Percentiles rank a stretch among this genome's conserved stretches.
phyloP scores from a whole-genome alignment of 805 yeast genomes.

The Sugiyamaella valdiviana region DNA sequence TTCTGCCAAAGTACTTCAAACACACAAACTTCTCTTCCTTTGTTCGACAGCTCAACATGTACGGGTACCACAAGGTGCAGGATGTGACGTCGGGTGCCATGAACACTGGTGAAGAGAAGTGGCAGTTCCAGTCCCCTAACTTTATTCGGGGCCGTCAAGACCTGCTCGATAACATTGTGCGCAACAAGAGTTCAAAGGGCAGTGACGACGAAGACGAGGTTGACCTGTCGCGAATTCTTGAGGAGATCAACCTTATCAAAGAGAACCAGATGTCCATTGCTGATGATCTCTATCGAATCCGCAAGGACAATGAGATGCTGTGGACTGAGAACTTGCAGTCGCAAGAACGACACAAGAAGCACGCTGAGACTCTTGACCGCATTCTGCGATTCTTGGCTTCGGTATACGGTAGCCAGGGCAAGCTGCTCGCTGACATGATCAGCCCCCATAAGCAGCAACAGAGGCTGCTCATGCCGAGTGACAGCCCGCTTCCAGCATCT shows the following conservation, averaged over 20 bases:
- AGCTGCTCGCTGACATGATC: constrained; percentile 32
- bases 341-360: constrained; percentile 78
- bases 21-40: constrained; percentile 93
- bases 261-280: constrained; percentile 73
- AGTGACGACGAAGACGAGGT: constrained; percentile 37
- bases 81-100: constrained; percentile 66
- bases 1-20: constrained; percentile 88
- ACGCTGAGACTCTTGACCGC: constrained; percentile 81
- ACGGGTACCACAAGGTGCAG: constrained; percentile 98
- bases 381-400: constrained; percentile 83
- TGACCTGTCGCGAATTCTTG: constrained; percentile 46
- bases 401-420: constrained; percentile 62
- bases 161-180: constrained; percentile 72
- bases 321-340: constrained; percentile 87
- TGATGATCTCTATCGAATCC: constrained; percentile 75
- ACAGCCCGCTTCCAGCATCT: not conserved
- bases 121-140: constrained; percentile 83
- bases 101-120: constrained; percentile 60
- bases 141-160: constrained; percentile 77
- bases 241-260: constrained; percentile 70
- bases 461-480: constrained; percentile 14
- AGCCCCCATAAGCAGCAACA: constrained; percentile 12
- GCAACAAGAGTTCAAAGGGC: constrained; percentile 53
- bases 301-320: constrained; percentile 79
- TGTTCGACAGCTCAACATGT: constrained; percentile 95